Percentiles rank a stretch among this genome's conserved stretches.
Conservation (phyloP, 495 filamentous ascomycete species). For the Acidomyces sp. region DNA sequence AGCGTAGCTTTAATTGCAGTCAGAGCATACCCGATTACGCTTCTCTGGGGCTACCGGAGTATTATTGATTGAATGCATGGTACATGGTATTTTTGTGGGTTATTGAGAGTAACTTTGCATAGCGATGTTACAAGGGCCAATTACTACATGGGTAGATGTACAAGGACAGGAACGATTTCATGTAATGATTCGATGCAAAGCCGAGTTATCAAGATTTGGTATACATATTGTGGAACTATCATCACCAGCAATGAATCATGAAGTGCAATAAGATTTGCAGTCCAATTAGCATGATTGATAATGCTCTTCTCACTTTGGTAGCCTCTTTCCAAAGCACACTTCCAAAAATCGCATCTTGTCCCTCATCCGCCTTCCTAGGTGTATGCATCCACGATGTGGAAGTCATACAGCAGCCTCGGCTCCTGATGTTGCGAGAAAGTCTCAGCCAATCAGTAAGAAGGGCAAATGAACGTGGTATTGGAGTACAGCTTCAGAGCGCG, state of each 20-base stretch:
- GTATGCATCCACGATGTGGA: conserved; percentile 10
- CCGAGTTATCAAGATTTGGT: too few relatives aligned
- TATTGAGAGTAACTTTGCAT: too few relatives aligned
- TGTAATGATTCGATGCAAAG: too few relatives aligned
- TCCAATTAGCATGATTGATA: too few relatives aligned
- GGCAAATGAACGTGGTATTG: conserved; percentile 47
- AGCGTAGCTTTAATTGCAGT: conserved; percentile 63
- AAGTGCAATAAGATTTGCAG: too few relatives aligned
- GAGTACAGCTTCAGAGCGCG: conserved; percentile 39
- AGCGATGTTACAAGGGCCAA: too few relatives aligned
- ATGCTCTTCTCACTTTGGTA: conserved; percentile 16
- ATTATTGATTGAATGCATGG: conserved; percentile 39
- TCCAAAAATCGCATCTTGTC: conserved; percentile 16
- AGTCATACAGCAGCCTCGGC: conserved; percentile 8
- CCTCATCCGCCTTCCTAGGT: conserved; percentile 16
- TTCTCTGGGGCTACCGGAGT: conserved; percentile 47
- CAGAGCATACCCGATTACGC: conserved; percentile 56
- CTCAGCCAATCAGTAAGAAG: conserved; percentile 46
- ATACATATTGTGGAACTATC: too few relatives aligned
- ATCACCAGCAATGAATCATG: too few relatives aligned
- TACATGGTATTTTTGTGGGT: not conserved
- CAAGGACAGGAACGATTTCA: too few relatives aligned
- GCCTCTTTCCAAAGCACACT: conserved; percentile 6
- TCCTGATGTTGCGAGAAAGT: conserved; percentile 1
- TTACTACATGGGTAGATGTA: too few relatives aligned